Conservation (phyloP, 2,329 filamentous ascomycete genomes). For the Colletotrichum caudatum region DNA sequence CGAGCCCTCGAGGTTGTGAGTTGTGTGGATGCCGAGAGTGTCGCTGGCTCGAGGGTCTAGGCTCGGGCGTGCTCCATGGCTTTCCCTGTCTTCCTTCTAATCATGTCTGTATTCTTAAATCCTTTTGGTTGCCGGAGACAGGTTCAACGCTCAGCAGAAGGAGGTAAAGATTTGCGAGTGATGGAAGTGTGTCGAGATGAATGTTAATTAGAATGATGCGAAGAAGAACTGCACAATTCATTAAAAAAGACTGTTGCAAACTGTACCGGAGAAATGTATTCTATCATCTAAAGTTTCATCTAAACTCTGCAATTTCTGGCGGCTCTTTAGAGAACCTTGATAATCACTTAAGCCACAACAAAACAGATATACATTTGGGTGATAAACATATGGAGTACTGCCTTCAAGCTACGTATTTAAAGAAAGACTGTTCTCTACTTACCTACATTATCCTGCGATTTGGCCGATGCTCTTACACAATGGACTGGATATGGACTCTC, state of each 20-base stretch:
- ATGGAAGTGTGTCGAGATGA: too few species aligned
- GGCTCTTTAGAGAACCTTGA: background rate
- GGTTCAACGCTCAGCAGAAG: background rate
- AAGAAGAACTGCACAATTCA: background rate
- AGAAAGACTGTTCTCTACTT: background rate
- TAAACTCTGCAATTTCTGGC: too few species aligned
- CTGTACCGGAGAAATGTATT: too few species aligned
- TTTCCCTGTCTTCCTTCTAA: background rate
- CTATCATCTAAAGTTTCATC: too few species aligned
- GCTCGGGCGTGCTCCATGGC: too few species aligned
- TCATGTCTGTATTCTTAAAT: background rate
- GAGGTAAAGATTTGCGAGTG: too few species aligned
- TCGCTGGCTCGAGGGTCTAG: background rate
- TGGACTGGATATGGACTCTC: background rate
- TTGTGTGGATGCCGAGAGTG: background rate
- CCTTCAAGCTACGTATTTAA: background rate
- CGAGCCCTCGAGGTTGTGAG: background rate
- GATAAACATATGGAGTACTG: background rate
- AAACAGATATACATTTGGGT: background rate
- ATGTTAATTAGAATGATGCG: too few species aligned
- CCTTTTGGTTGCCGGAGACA: background rate
- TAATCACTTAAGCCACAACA: background rate
- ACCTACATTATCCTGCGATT: background rate
- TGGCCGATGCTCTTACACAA: background rate
- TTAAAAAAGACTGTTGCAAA: too few species aligned